Evolutionary conservation across 148 eudicot species (phyloP).

Genomic region (Camellia sinensis): DNA sequence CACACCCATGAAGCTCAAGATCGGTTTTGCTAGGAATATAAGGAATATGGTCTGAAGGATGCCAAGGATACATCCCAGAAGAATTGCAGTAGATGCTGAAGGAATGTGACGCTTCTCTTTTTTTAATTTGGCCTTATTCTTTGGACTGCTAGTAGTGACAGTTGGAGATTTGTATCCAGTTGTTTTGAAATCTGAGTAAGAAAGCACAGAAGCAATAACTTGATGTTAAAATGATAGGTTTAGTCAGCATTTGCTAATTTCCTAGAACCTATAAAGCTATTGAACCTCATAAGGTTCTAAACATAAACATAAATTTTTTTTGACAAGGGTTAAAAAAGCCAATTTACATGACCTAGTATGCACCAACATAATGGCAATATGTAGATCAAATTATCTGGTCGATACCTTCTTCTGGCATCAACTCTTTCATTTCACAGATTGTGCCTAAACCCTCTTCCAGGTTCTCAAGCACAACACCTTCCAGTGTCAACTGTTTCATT

Average conservation of each 20-base stretch:
- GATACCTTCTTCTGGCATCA: slow-evolving; percentile 27
- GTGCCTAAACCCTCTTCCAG: slow-evolving; percentile 40
- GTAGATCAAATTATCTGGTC: background rate
- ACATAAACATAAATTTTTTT: background rate
- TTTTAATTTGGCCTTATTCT: slow-evolving; percentile 13
- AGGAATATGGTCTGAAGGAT: slow-evolving; percentile 68
- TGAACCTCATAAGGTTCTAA: background rate
- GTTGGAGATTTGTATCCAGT: slow-evolving; percentile 22
- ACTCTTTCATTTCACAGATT: slow-evolving; percentile 13
- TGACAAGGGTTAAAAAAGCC: background rate
- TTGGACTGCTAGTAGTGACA: background rate
- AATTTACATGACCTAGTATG: background rate
- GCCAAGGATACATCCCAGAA: slow-evolving; percentile 71
- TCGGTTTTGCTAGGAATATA: slow-evolving; percentile 53
- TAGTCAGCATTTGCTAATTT: background rate
- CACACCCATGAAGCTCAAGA: slow-evolving; percentile 77
- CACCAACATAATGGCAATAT: background rate
- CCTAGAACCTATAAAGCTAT: background rate
- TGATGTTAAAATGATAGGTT: background rate
- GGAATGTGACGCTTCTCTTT: slow-evolving; percentile 60
- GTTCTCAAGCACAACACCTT: slow-evolving; percentile 30
- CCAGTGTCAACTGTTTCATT: slow-evolving; percentile 14
- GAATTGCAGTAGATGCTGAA: slow-evolving; percentile 88
- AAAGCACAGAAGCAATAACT: background rate
- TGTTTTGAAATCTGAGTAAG: slow-evolving; percentile 24